Percentiles rank a stretch among this genome's conserved stretches.
These are phyloP conservation scores for Lactarius trivialis DNA, from an alignment of 768 basidiomycete genomes.

Conservation along the genomic window DNA sequence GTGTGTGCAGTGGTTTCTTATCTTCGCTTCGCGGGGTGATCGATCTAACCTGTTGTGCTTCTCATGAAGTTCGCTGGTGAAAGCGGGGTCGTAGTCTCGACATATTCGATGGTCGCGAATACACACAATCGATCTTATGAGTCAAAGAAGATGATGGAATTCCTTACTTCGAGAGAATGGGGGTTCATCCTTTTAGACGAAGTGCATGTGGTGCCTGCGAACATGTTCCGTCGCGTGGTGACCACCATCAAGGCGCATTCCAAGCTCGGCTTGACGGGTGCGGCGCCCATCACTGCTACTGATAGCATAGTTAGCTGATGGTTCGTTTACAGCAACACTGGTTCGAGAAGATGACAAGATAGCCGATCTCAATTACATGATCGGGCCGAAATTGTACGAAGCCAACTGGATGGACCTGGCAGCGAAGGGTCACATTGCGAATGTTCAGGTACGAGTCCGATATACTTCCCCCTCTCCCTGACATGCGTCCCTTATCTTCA, in stretches of 20 bases:
- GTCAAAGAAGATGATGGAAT: conserved; percentile 99
- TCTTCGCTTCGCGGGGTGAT: conserved; percentile 15
- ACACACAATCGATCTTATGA: conserved; percentile 98
- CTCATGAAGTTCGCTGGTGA: conserved; percentile 81
- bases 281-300: conserved; percentile 23
- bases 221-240: conserved; percentile 96
- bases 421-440: conserved; percentile 98
- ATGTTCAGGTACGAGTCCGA: conserved; percentile 76
- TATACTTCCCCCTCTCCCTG: background rate
- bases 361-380: conserved; percentile 97
- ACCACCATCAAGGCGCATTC: conserved; percentile 99
- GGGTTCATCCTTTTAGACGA: conserved; percentile 97
- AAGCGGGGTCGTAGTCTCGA: conserved; percentile 96
- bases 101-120: conserved; percentile 99
- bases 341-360: conserved; percentile 99
- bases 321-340: conserved; percentile 65
- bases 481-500: conserved; percentile 12
- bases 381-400: conserved; percentile 98
- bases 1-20: conserved; percentile 34
- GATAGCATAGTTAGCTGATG: conserved; percentile 5
- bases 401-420: conserved; percentile 99
- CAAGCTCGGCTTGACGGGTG: conserved; percentile 94
- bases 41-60: conserved; percentile 11
- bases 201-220: conserved; percentile 97
- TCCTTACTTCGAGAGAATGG: conserved; percentile 97